These are phyloP conservation scores for Saccharomyces eubayanus DNA, from an alignment of 805 yeast species.

Conservation along the genomic window DNA sequence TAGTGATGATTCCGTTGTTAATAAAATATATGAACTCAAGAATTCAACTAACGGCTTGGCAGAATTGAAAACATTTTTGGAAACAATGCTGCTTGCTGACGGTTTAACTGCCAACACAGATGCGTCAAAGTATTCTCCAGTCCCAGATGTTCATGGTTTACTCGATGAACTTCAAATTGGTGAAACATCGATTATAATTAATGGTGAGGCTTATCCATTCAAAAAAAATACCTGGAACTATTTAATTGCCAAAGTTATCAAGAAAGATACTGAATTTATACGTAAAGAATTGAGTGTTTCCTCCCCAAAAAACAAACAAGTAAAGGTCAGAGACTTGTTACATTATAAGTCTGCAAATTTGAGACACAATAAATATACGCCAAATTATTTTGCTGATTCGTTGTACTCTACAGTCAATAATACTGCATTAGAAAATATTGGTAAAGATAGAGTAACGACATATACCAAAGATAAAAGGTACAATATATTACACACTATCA, in stretches of 20 bases:
- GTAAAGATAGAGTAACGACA: slow-evolving; percentile 19
- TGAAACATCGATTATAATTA: slow-evolving; percentile 50
- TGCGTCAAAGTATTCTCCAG: slow-evolving; percentile 10
- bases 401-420: slow-evolving; percentile 27
- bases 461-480: slow-evolving; percentile 12
- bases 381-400: slow-evolving; percentile 35
- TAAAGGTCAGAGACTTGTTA: slow-evolving; percentile 25
- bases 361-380: slow-evolving; percentile 45
- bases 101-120: background rate
- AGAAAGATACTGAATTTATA: slow-evolving; percentile 40
- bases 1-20: slow-evolving; percentile 15
- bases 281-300: slow-evolving; percentile 14
- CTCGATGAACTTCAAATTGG: slow-evolving; percentile 34
- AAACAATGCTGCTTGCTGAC: slow-evolving; percentile 8
- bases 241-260: slow-evolving; percentile 43
- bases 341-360: slow-evolving; percentile 25
- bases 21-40: slow-evolving; percentile 22
- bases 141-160: slow-evolving; percentile 24
- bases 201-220: slow-evolving; percentile 61
- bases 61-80: slow-evolving; percentile 14
- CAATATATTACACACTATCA: slow-evolving; percentile 33
- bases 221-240: slow-evolving; percentile 46
- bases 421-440: slow-evolving; percentile 8
- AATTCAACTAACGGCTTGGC: slow-evolving; percentile 4
- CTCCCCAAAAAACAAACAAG: slow-evolving; percentile 2